Percentiles rank a stretch among this genome's conserved stretches.
Evolutionary conservation across 768 basidiomycete genomes (phyloP).

Genomic region (Trametes cubensis): DNA sequence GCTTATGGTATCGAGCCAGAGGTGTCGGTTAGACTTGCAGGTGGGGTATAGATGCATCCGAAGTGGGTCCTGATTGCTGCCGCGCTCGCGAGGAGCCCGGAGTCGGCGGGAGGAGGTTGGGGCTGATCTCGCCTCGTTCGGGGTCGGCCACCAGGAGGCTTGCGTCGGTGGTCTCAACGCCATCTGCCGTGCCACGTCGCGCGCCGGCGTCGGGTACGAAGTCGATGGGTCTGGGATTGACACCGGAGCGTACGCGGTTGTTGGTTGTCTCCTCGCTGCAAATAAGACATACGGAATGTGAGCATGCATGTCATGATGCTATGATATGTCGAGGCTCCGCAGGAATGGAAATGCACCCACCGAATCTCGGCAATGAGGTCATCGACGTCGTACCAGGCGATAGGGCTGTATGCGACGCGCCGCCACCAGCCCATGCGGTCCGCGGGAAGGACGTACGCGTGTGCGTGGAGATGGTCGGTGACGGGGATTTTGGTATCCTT

Average conservation of each 20-base stretch:
- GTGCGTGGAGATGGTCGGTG: conserved; percentile 77
- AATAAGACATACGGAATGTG: not conserved
- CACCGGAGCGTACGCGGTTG: conserved; percentile 80
- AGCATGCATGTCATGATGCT: not conserved
- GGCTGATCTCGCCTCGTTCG: conserved; percentile 36
- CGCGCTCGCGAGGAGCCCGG: conserved; percentile 13
- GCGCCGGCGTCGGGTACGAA: conserved; percentile 72
- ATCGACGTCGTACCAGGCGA: conserved; percentile 78
- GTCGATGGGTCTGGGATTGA: conserved; percentile 57
- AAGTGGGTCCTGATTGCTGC: conserved; percentile 4
- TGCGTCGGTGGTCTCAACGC: conserved; percentile 60
- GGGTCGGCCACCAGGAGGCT: conserved; percentile 47
- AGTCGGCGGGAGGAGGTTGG: conserved; percentile 23
- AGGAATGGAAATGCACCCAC: conserved; percentile 41
- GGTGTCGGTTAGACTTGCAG: conserved; percentile 12
- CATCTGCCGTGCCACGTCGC: conserved; percentile 64
- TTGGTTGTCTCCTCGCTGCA: conserved; percentile 79
- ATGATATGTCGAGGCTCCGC: not conserved
- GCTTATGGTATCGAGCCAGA: conserved; percentile 7
- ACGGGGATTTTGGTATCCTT: conserved; percentile 78
- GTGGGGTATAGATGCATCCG: conserved; percentile 24
- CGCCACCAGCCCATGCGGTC: conserved; percentile 78
- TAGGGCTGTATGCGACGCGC: conserved; percentile 61
- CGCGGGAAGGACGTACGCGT: conserved; percentile 67
- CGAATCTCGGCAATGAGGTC: conserved; percentile 83